Evolutionary conservation across 352 stramenopile genomes (phyloP), one percentile per base, ranked within the genome.

Genomic region (Pythium volutum): DNA sequence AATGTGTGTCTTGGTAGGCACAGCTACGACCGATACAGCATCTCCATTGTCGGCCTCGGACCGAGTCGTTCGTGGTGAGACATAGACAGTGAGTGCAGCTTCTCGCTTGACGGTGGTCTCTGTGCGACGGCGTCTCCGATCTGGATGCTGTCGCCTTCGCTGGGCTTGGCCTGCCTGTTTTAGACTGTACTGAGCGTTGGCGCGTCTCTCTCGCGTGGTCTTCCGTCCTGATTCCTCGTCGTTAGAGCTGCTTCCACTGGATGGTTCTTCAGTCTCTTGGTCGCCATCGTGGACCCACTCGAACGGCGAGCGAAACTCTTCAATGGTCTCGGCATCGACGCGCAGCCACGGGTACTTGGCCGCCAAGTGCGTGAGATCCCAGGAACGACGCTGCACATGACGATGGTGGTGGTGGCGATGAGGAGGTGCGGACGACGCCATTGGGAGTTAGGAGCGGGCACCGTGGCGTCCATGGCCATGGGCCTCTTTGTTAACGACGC

Each of bases 311-410:
- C 77, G 73, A 47, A 88, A 92, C 39, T 92, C 81, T 22, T 78
- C 67, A 26, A 92, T 64, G 18, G 83, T 79, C 63, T 80, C 62
- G 15, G 68, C 66, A 33, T 90, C 82, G 23, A 89, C 74, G 48
- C 76, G 81, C 46, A 92, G 72, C 83, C 83, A 92, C 27, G 83
- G 83, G 65, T 92, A 92, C 69, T 92, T 92, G 50, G 69, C 45
- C 14, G 67, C 66, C 18, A 92, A 47, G 23, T 87, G 70, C 25
- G 67, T 77, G 52, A 87, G 61, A 33, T 92, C 82, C 80, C 78
- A 89, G 25, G 39, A 39, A 33, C 55, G 55, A 6, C 47, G 48
- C 3, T 49, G 38, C 23, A 29, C 25, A 1, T 48, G 38, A 33
- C 29, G 15, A 14, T 38, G 47, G 25, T 39, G 47, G 15, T 38